Conservation (phyloP, 164 flowering plant genomes). For the Liquidambar formosana region DNA sequence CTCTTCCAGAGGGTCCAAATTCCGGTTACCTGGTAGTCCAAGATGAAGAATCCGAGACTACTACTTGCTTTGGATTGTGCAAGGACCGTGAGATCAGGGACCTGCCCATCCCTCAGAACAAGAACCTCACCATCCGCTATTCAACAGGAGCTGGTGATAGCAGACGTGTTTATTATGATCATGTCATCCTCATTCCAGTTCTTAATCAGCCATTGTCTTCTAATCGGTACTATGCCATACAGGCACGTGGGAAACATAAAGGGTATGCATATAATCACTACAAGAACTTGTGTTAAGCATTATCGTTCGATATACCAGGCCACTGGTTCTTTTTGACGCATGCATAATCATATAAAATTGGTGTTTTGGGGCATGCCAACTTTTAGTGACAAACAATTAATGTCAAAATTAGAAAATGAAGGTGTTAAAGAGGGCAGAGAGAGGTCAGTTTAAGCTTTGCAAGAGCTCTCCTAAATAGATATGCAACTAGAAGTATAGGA, state of each 20-base stretch:
- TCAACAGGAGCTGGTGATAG: background rate
- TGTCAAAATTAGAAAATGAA: too few species aligned
- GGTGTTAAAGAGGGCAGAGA: too few species aligned
- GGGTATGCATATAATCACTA: constrained; percentile 45
- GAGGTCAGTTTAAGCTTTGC: too few species aligned
- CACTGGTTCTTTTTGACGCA: too few species aligned
- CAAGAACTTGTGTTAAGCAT: too few species aligned
- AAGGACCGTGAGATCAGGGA: constrained; percentile 15
- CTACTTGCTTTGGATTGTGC: constrained; percentile 44
- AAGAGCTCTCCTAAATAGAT: too few species aligned
- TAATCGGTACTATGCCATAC: constrained; percentile 52
- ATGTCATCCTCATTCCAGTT: constrained; percentile 49
- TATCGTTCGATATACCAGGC: too few species aligned
- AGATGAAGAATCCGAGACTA: constrained; percentile 45
- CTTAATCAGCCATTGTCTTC: constrained; percentile 55
- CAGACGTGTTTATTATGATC: background rate
- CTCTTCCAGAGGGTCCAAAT: constrained; percentile 60
- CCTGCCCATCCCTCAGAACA: constrained; percentile 61
- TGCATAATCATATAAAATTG: too few species aligned
- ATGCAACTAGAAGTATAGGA: too few species aligned
- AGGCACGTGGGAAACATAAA: constrained; percentile 38
- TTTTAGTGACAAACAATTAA: too few species aligned
- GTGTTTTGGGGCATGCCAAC: too few species aligned
- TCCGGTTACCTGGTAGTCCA: constrained; percentile 50
- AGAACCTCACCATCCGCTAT: constrained; percentile 26